phyloP scores from a whole-genome alignment of 225 moss, liverwort and hornwort genomes.

The Physcomitrellopsis africana region DNA sequence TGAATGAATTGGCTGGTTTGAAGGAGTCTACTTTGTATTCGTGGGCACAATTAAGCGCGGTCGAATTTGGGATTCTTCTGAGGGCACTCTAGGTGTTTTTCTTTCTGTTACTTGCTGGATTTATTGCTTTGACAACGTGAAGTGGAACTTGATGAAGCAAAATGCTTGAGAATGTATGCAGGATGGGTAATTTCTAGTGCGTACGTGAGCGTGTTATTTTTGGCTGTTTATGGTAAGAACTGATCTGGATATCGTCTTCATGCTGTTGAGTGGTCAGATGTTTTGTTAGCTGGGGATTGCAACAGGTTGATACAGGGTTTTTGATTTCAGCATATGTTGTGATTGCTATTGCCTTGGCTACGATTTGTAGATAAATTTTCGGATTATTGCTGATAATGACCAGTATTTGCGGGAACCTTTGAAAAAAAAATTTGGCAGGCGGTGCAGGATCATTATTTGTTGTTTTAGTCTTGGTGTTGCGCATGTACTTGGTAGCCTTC shows the following conservation, averaged over 20 bases:
- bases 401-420: conserved; percentile 58
- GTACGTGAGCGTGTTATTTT: neutral
- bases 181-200: neutral
- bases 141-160: conserved; percentile 2
- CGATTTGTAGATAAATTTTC: neutral
- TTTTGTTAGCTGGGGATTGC: neutral
- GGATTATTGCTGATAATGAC: neutral
- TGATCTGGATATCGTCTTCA: neutral
- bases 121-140: too few species aligned
- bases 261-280: neutral
- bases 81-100: conserved; percentile 62
- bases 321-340: neutral
- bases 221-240: neutral
- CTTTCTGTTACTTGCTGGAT: conserved; percentile 64
- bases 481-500: conserved; percentile 73
- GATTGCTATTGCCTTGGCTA: neutral
- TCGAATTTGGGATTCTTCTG: conserved; percentile 56
- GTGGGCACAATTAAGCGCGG: conserved; percentile 58
- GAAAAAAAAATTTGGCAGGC: conserved; percentile 71
- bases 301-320: neutral
- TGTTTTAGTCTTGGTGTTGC: conserved; percentile 68
- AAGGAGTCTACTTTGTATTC: conserved; percentile 65
- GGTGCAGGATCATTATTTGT: conserved; percentile 69
- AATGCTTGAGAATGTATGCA: neutral
- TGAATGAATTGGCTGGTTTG: conserved; percentile 66